A percentile compares a stretch with the other conserved stretches of the same genome.
These are phyloP conservation scores for Penicillium sp. DNA, from an alignment of 2,329 filamentous ascomycete species.

Conservation along the genomic window DNA sequence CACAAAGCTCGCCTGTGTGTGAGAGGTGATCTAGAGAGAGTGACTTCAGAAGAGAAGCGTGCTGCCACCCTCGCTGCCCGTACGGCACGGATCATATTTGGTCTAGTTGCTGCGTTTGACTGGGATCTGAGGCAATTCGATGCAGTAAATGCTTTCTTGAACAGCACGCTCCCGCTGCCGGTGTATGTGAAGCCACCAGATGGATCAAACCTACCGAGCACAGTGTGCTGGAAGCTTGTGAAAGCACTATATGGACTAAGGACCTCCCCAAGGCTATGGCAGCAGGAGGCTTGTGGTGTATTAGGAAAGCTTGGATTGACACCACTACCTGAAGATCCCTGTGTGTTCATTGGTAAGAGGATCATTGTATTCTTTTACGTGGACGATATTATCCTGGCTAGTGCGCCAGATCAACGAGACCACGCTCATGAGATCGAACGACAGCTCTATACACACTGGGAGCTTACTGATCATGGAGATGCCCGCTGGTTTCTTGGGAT, in stretches of 20 bases:
- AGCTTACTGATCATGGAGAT: constrained; percentile 5
- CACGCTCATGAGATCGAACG: too few relatives aligned
- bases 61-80: constrained; percentile 1
- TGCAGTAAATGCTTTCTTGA: constrained; percentile 1
- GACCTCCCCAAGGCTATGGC: too few relatives aligned
- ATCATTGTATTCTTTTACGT: constrained; percentile 9
- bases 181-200: not conserved
- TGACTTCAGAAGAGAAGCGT: constrained; percentile 3
- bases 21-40: too few relatives aligned
- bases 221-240: constrained; percentile 2
- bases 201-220: not conserved
- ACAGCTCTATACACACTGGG: too few relatives aligned
- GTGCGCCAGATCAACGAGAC: too few relatives aligned
- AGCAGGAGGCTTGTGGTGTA: constrained; percentile 1
- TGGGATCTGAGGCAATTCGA: constrained; percentile 1
- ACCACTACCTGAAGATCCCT: constrained; percentile 3
- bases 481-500: too few relatives aligned
- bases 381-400: constrained; percentile 3
- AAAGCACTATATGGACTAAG: constrained; percentile 10
- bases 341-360: not conserved
- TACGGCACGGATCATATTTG: constrained; percentile 2
- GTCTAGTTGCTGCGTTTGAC: not conserved
- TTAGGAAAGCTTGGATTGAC: not conserved
- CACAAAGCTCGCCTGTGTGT: too few relatives aligned
- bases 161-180: too few relatives aligned